Base-by-base conservation (phyloP, 352 stramenopile genomes). In the Phytophthora aleatoria region DNA sequence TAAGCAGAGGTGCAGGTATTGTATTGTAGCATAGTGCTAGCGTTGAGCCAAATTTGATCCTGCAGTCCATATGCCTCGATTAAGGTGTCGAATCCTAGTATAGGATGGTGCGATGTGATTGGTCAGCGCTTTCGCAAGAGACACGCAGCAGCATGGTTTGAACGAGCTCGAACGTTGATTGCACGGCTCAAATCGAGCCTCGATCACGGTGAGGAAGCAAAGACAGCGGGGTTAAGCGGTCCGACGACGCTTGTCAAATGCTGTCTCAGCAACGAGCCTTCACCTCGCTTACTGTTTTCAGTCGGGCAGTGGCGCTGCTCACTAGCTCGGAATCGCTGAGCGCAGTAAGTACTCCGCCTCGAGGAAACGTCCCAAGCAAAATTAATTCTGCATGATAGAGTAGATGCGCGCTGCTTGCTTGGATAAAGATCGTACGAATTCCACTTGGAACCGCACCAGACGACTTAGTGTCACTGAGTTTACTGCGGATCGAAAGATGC, bases 221-320 rank as follows among this genome's bases (percentile, higher is more conserved):
- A 67, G 58, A 5, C 24, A 41, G 15, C 58, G 50, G 38, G 28
- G 38, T 58, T 58, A 64, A 33, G 58, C 50, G 50, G 50, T 62
- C 59, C 60, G 58, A 66, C 49, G 58, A 66, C 58, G 58, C 43
- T 61, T 66, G 50, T 61, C 50, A 61, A 66, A 59, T 60, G 42
- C 30, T 60, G 43, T 66, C 50, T 36, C 50, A 61, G 58, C 24
- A 38, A 16, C 15, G 20, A 20, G 20, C 20, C 20, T 20, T 20
- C 20, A 20, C 20, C 20, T 20, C 20, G 28, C 28, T 8, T 33
- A 33, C 3, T 33, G 28, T 38, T 38, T 38, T 12, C 33, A 38
- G 10, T 38, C 33, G 33, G 10, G 12, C 33, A 38, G 33, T 13
- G 20, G 20, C 20, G 20, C 20, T 20, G 20, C 20, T 20, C 20